Base-by-base conservation (phyloP, 179 eudicot genomes). In the Camellia oleifera region DNA sequence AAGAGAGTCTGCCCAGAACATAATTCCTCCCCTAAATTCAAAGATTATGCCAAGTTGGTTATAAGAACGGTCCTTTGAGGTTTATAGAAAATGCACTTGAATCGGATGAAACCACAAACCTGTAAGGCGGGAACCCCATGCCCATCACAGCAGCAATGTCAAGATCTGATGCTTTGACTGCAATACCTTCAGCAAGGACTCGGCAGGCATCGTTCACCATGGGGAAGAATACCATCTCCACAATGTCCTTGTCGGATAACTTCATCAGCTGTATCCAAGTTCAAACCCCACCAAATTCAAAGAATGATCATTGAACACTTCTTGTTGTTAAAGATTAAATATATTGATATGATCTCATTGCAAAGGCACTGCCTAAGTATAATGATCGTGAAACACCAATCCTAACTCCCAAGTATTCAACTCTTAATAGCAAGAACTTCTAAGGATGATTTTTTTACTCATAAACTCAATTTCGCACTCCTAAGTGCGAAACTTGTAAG, bases 111-210 rank as follows among this genome's bases (percentile, higher is more conserved):
- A 66, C 72, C 48, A 74, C 78, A 61, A 83, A 93, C 98, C 98
- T 92, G 92, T 95, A 95, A 67, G 95, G 94, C 54, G 99, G 99
- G 84, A 94, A 95, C 6, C 97, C 98, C 98, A 95, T 92, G 80
- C 99, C 99, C 97, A 95, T 91, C 12, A 94, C 86, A 62, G 87
- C 87, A 78, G 99, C 92, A 81, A 95, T 89, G 87, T 95, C 99
- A 63, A 95, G 84, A 78, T 95, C 99, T 23, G 95, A 83, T 64
- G 99, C 95, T 86, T 95, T 95, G 65, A 92, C 99, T 44, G 89
- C 95, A 83, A 95, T 93, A 61, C 98, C 98, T 84, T 95, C 98
- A 32, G 90, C 92, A 62, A 91, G 86, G 77, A 95, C 97, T 75
- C 99, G 92, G 72, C 99, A 95, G 4, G 98, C 93, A 83, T 95